Base-by-base conservation (phyloP, 1,284 basidiomycete species). In the Kwoniella shivajii region DNA sequence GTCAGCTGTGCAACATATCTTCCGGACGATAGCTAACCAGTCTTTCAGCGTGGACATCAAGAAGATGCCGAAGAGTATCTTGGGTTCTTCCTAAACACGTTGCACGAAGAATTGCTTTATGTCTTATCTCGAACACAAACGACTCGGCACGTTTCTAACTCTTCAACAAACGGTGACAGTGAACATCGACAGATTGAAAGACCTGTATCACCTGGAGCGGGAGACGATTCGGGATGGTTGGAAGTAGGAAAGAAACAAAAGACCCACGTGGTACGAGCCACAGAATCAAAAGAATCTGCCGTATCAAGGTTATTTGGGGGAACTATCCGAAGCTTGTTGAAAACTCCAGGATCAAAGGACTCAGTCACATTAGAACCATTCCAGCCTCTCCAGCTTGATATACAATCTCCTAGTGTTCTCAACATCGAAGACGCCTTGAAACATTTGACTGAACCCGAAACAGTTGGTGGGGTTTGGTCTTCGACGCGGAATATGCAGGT, bases 61-160 rank as follows among this genome's bases (percentile, higher is more conserved):
- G 95, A 99, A 78, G 95, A 99, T 61, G 95, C 95, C 0, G 94
- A 99, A 76, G 95, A 99, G 78, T 99, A 97, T 78, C 82, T 98
- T n/a, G 94, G 95, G 9, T 96, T 97, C 80, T 94, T 92, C 80
- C 82, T 98, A 42, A 93, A 97, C 74, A 92, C 92, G 0, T 81
- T 99, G 3, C 93, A 97, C 76, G 95, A 99, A 71, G 95, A 99
- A 78, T 78, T 98, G 14, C 79, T 92, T 4, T 82, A 82, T 1
- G 80, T 94, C 5, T 60, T 75, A 79, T 85, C 41, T 27, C 69
- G 68, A 18, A 75, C 75, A 53, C 68, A 58, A 60, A 73, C 46
- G 16, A 30, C 74, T 10, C 16, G n/a, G 10, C 18, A n/a, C 16
- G 26, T 20, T 22, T 24, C 45, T 11, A 34, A 29, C 3, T 22